Evolutionary conservation across 495 filamentous ascomycete species (phyloP).

Genomic region (Cairneyella variabilis): DNA sequence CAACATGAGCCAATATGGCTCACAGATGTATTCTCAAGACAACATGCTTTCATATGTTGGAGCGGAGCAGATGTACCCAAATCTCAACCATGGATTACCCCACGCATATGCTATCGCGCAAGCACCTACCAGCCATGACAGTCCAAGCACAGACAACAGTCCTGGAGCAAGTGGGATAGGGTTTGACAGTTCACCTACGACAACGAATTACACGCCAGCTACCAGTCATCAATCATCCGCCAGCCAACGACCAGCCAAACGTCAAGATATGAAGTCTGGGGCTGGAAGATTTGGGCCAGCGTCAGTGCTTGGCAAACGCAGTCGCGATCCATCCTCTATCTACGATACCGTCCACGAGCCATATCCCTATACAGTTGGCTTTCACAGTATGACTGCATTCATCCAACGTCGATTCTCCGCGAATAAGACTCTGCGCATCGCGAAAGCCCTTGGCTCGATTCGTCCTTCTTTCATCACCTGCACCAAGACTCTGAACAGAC

Average conservation of each 20-base stretch:
- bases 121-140: conserved; percentile 57
- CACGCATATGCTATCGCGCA: conserved; percentile 72
- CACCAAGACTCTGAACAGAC: conserved; percentile 72
- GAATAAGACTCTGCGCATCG: conserved; percentile 70
- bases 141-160: conserved; percentile 43
- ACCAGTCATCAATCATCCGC: conserved; percentile 9
- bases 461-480: conserved; percentile 90
- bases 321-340: conserved; percentile 71
- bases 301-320: conserved; percentile 34
- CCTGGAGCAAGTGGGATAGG: conserved; percentile 19
- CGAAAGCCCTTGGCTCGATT: conserved; percentile 81
- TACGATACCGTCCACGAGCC: conserved; percentile 87
- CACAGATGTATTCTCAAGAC: conserved; percentile 20
- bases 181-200: conserved; percentile 23
- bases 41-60: conserved; percentile 1
- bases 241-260: conserved; percentile 19
- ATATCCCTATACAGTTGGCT: conserved; percentile 84
- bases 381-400: conserved; percentile 82
- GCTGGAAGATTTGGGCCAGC: conserved; percentile 17
- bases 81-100: conserved; percentile 32
- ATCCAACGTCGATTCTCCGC: conserved; percentile 71
- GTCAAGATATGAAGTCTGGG: conserved; percentile 17
- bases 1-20: conserved; percentile 24
- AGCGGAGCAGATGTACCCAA: conserved; percentile 2
- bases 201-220: conserved; percentile 15